Evolutionary conservation across 1,284 basidiomycete genomes (phyloP), one percentile per base, ranked within the genome.

Genomic region (Ganoderma lucidum): DNA sequence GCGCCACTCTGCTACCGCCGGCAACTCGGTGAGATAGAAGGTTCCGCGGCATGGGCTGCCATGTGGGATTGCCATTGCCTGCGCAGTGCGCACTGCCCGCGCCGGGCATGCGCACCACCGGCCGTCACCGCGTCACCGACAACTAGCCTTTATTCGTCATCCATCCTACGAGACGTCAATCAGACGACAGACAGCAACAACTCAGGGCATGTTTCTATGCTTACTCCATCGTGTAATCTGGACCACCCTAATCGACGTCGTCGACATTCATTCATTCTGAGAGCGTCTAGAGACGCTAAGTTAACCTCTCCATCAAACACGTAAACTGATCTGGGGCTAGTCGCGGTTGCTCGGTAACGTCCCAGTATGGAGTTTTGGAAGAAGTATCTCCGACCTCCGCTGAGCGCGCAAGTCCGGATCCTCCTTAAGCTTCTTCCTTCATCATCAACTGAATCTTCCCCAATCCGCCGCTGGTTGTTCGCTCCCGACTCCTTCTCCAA

Each of bases 161-260:
- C 23, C 35, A 65, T 59, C 42, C 35, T 60, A 65, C 64, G 42
- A 65, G 35, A 30, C 58, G 41, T 56, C 53, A 56, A 35, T 17
- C 53, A 56, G 30, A 32, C 35, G 19, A 15, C 28, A 32, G 30
- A 1, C 53, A 56, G 30, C 53, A 35, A 32, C 32, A 15, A 32
- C 30, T 56, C 53, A 51, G 19, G 53, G 32, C 53, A 32, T 56
- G 53, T 32, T 56, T 56, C 30, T 28, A 19, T 32, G 30, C 53
- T 32, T 12, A 51, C 23, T 14, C 23, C 30, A 19, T 30, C 30
- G 53, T 23, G 30, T 6, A n/a, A n/a, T 6, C 45, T 9, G 53
- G 6, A 19, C 6, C 30, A 6, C 19, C 32, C 23, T 56, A 30
- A 35, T 23, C 10, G 45, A 48, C 45, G 45, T 19, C 32, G 44